Evolutionary conservation across 768 basidiomycete genomes (phyloP).

Genomic region (Kwoniella pini): DNA sequence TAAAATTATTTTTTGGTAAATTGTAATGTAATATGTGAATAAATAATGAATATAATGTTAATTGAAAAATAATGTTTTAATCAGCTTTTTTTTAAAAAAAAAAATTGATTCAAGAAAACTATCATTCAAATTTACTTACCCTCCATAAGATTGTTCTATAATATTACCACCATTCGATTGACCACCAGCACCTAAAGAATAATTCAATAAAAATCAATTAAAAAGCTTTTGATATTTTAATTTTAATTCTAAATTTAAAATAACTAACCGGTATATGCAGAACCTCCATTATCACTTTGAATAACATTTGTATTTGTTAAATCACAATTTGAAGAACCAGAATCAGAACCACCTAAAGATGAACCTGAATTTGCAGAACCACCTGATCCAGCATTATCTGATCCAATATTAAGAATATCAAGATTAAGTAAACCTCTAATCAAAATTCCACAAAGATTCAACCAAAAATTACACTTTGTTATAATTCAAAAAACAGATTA

Average conservation of each 20-base stretch:
- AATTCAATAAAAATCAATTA: not conserved
- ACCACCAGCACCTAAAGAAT: constrained; percentile 31
- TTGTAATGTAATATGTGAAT: too few relatives aligned
- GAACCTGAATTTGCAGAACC: constrained; percentile 41
- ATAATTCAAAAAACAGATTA: not conserved
- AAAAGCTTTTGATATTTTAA: too few relatives aligned
- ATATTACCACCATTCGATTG: constrained; percentile 37
- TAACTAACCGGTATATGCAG: constrained; percentile 24
- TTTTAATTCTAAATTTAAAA: too few relatives aligned
- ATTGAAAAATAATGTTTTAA: too few relatives aligned
- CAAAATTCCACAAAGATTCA: not conserved
- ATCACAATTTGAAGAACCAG: constrained; percentile 3
- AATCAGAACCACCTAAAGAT: constrained; percentile 28
- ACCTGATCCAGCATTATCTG: constrained; percentile 41
- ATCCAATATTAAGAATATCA: constrained; percentile 43
- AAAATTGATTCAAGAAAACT: too few relatives aligned
- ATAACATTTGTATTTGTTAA: constrained; percentile 20
- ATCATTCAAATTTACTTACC: too few relatives aligned
- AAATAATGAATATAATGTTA: too few relatives aligned
- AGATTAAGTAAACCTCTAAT: constrained; percentile 38
- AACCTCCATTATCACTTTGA: constrained; percentile 26
- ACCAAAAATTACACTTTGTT: not conserved
- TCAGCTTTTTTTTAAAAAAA: too few relatives aligned
- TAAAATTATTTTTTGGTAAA: not conserved
- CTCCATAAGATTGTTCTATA: constrained; percentile 18